phyloP scores from a whole-genome alignment of 75 land plant species.

The Cunninghamia lanceolata region DNA sequence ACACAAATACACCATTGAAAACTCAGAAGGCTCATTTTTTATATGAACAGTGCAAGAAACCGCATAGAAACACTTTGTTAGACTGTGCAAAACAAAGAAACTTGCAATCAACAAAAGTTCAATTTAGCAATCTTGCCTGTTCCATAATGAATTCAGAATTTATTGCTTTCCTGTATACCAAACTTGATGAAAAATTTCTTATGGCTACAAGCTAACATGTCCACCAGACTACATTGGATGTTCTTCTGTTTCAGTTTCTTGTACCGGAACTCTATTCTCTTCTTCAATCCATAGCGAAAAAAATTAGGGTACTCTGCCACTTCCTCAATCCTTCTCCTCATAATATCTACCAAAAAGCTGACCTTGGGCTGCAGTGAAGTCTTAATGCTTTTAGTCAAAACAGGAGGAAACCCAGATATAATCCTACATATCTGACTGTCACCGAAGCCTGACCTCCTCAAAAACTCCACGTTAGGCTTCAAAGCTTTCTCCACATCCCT shows the following conservation, averaged over 20 bases:
- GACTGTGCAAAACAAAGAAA: not conserved
- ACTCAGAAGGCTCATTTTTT: not conserved
- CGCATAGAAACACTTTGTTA: not conserved
- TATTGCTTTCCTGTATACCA: conserved; percentile 25
- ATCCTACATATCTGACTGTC: conserved; percentile 46
- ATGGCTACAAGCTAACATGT: conserved; percentile 72
- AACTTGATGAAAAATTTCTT: conserved; percentile 61
- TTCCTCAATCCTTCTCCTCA: conserved; percentile 72
- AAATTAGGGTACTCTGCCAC: conserved; percentile 78
- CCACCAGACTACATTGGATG: conserved; percentile 53
- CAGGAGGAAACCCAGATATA: conserved; percentile 74
- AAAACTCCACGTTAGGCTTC: conserved; percentile 45
- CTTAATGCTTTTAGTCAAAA: conserved; percentile 73
- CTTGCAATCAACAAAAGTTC: not conserved
- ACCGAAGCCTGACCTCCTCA: conserved; percentile 49
- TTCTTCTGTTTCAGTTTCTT: conserved; percentile 52
- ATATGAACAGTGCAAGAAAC: not conserved
- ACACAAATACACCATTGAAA: not conserved
- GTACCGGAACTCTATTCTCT: conserved; percentile 63
- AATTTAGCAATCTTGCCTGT: conserved; percentile 1
- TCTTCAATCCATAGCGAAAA: conserved; percentile 70
- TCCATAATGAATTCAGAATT: not conserved
- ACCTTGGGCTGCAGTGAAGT: conserved; percentile 88
- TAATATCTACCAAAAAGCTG: conserved; percentile 61
- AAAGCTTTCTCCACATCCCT: conserved; percentile 70